Conservation (phyloP, 148 eudicot genomes). For the Mesembryanthemum crystallinum region DNA sequence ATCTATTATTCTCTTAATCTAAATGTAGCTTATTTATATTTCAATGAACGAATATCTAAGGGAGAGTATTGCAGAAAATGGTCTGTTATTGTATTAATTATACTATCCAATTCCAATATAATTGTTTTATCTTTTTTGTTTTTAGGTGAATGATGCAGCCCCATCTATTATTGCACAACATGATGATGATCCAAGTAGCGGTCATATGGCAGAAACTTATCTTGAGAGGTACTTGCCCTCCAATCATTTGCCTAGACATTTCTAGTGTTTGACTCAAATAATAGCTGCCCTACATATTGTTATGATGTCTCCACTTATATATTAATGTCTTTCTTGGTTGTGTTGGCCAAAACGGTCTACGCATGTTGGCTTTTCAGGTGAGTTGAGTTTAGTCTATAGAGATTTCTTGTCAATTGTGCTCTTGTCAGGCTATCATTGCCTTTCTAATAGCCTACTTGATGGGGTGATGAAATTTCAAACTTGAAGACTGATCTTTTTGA, state of each 20-base stretch:
- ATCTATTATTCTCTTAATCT: too few species aligned
- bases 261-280: constrained; percentile 1
- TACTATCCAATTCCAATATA: background rate
- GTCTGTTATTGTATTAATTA: background rate
- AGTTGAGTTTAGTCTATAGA: background rate
- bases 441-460: background rate
- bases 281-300: constrained; percentile 3
- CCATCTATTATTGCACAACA: constrained; percentile 8
- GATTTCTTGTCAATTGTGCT: too few species aligned
- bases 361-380: too few species aligned
- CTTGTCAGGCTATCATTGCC: too few species aligned
- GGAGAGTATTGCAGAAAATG: background rate
- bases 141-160: constrained; percentile 24
- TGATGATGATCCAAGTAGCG: constrained; percentile 22
- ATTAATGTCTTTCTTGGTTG: background rate
- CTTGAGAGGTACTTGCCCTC: constrained; percentile 23
- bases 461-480: background rate
- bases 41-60: background rate
- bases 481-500: background rate
- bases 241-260: constrained; percentile 9
- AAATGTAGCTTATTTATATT: background rate
- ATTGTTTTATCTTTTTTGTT: background rate
- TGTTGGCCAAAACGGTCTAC: background rate
- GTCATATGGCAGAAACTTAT: constrained; percentile 27
- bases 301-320: background rate